phyloP scores from a whole-genome alignment of 306 rosid species.

The Pterocarpus macrocarpus region DNA sequence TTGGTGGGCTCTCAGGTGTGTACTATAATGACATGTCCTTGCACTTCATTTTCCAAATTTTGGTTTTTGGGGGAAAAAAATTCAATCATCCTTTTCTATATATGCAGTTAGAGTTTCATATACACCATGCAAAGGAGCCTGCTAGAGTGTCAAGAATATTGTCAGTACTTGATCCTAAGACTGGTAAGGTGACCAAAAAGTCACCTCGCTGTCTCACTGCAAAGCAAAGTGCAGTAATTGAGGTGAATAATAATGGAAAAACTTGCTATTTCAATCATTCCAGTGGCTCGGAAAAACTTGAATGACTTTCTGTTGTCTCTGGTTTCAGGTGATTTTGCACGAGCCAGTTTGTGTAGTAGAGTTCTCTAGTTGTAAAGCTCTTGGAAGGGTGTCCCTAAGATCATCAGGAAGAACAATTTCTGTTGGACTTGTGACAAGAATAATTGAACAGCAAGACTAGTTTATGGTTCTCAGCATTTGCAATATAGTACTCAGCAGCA shows the following conservation, averaged over 20 bases:
- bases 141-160: constrained; percentile 78
- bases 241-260: constrained; percentile 64
- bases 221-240: constrained; percentile 87
- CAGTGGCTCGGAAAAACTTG: not conserved
- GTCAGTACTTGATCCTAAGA: constrained; percentile 84
- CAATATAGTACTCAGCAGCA: not conserved
- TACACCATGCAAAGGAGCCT: constrained; percentile 88
- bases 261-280: constrained; percentile 14
- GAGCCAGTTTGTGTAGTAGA: constrained; percentile 82
- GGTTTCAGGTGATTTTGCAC: constrained; percentile 71
- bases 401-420: constrained; percentile 83
- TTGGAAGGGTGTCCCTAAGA: constrained; percentile 90
- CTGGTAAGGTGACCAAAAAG: constrained; percentile 83
- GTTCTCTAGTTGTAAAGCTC: constrained; percentile 75
- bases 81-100: constrained; percentile 17
- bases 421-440: constrained; percentile 79
- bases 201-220: constrained; percentile 87
- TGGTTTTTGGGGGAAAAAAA: not conserved
- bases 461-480: constrained; percentile 2
- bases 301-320: constrained; percentile 33
- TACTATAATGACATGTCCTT: constrained; percentile 22
- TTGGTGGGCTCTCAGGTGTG: constrained; percentile 89
- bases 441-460: constrained; percentile 63
- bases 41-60: constrained; percentile 26
- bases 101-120: constrained; percentile 87